Percentiles rank a stretch among this genome's conserved stretches.
Conservation (phyloP, 2,329 filamentous ascomycete genomes). For the Alternaria tenuissima region DNA sequence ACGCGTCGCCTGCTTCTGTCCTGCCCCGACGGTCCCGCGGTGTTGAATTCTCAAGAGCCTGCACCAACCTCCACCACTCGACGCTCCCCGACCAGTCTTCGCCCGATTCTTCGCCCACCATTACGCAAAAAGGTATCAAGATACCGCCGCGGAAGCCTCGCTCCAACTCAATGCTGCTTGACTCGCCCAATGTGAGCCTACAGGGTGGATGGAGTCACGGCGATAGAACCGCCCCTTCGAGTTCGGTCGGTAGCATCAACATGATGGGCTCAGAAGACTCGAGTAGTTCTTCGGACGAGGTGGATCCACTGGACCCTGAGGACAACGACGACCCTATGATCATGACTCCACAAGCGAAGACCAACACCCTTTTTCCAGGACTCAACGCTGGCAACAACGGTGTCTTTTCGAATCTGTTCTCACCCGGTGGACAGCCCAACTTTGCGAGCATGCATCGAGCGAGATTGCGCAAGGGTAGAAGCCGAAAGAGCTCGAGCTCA, state of each 20-base stretch:
- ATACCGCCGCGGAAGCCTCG: constrained; percentile 64
- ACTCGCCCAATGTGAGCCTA: constrained; percentile 70
- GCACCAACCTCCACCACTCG: constrained; percentile 94
- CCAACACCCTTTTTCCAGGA: constrained; percentile 56
- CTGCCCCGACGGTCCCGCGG: constrained; percentile 88
- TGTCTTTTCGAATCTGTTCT: constrained; percentile 71
- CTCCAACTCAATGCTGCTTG: constrained; percentile 56
- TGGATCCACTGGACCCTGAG: constrained; percentile 58
- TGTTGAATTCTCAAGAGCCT: constrained; percentile 90
- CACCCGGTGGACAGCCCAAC: constrained; percentile 73
- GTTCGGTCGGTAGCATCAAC: constrained; percentile 81
- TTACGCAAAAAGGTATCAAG: constrained; percentile 71
- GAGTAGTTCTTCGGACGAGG: constrained; percentile 69
- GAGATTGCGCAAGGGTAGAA: constrained; percentile 65
- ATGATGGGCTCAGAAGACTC: constrained; percentile 83
- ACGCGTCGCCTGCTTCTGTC: constrained; percentile 82
- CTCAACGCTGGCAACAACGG: constrained; percentile 56
- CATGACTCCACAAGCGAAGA: constrained; percentile 80
- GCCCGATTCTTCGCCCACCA: constrained; percentile 88
- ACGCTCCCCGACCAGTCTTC: constrained; percentile 88
- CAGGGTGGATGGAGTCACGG: constrained; percentile 70
- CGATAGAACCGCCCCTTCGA: constrained; percentile 62
- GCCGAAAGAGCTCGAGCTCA: constrained; percentile 72
- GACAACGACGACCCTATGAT: constrained; percentile 74
- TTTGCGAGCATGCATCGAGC: constrained; percentile 80